Base-by-base conservation (phyloP, 805 yeast genomes). In the Scheffersomyces lignosus region DNA sequence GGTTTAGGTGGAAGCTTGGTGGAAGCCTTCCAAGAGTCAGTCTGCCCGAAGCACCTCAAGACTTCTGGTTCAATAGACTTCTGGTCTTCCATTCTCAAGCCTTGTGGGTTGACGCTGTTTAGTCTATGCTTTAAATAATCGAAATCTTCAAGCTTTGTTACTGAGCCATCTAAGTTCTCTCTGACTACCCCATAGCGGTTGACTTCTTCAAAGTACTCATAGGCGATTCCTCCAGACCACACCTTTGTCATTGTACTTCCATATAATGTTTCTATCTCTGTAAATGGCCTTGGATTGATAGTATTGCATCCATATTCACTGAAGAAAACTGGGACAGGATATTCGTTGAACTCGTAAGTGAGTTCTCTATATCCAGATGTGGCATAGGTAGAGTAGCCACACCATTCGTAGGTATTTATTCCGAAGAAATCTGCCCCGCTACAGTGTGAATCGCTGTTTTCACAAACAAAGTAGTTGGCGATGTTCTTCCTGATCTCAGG, bases 341-440 rank as follows among this genome's bases (percentile, higher is more conserved):
- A 56, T 24, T 54, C 47, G 15, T 36, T 25, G 37, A 51, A 64
- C 38, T 60, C 64, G 2, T 37, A 13, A 12, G 70, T 64, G 40
- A 67, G 47, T 10, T 64, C 67, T 36, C 60, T 44, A 40, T 62
- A 66, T 1, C 72, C 71, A 2, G 67, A 61, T 5, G 68, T 58
- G 13, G 58, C 48, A 33, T 52, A 65, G 4, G 60, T 48, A 12
- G 70, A 64, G 41, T 60, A 63, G 1, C 70, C 70, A 53, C 72
- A 66, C 72, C 72, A 66, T 44, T 63, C 69, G 41, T 64, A 65
- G 58, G 64, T 63, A 40, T 62, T 65, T 18, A 65, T 40, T 3
- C 62, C 70, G 31, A 63, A 53, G 49, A 66, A 64, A 37, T 65
- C 70, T 10, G 56, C 64, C 8, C 34, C 18, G 14, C 34, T 17